Evolutionary conservation across 108 stramenopile genomes (phyloP), one percentile per base, ranked within the genome.

Genomic region (Craspedostauros australis): DNA sequence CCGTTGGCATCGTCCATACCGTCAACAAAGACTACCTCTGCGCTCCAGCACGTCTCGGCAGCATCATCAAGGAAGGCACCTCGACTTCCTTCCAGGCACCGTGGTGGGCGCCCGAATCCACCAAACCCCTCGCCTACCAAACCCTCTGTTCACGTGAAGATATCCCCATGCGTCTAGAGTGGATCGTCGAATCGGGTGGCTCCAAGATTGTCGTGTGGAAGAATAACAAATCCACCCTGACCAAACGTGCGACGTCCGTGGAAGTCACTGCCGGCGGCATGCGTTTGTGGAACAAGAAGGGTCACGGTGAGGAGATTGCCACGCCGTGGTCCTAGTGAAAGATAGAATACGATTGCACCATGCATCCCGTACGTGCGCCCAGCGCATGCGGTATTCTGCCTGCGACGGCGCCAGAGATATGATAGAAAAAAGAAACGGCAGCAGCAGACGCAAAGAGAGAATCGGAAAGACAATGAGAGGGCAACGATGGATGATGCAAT

Each of bases 31-130:
- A 32, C 4, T 36, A 31, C 12, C 3, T 64, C 5, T 64, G 63
- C 32, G 21, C 54, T 20, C 63, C 63, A 19, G 53, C 56, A 11
- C 40, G 47, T 44, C 63, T 54, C 1, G 63, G 63, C 9, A 34
- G 34, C 12, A 31, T 11, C 5, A 20, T 57, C 20, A 43, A 42
- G 5, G 3, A 30, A 29, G 62, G 24, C 28, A 28, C 51, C 1
- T 34, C 24, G 4, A 31, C 26, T 22, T 22, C 42, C 8, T 64
- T 64, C 39, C 26, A 54, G 3, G 53, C 63, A 29, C 63, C 63
- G 2, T 64, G 50, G 46, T 64, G 63, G 63, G 54, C 54, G n/a
- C 63, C 63, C 6, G 32, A 25, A 34, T 18, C 54, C 8, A 28
- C 32, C 11, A 64, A 64, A 34, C 21, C 46, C 16, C 2, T 32